These are phyloP conservation scores for Triticum timopheevii DNA, from an alignment of 176 grass and related monocot species.

Conservation along the genomic window DNA sequence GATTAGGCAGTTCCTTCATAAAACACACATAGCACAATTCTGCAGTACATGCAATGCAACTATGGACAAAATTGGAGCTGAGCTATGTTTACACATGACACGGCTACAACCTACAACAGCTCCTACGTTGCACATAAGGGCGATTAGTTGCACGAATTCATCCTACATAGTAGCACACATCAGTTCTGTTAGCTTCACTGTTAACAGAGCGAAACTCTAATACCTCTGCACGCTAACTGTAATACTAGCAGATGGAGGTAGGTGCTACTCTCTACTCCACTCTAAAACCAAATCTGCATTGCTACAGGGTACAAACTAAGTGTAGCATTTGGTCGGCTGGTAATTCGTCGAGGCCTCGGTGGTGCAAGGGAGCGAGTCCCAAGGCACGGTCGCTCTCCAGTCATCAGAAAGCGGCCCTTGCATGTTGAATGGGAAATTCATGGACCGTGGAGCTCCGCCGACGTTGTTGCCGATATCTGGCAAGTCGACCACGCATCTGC, in stretches of 20 bases:
- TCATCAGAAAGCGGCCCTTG: conserved; percentile 61
- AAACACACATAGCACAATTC: neutral
- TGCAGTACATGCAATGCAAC: conserved; percentile 14
- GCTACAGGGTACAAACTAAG: conserved; percentile 27
- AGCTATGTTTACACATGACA: conserved; percentile 9
- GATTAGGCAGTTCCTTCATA: neutral
- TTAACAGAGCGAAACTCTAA: conserved; percentile 39
- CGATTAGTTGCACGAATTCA: conserved; percentile 7
- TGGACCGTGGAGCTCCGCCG: neutral
- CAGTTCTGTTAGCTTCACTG: conserved; percentile 62
- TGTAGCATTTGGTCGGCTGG: conserved; percentile 51
- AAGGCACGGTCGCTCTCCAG: conserved; percentile 64
- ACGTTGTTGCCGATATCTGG: conserved; percentile 21
- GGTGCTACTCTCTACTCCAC: conserved; percentile 10
- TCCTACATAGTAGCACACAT: conserved; percentile 7
- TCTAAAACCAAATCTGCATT: conserved; percentile 31
- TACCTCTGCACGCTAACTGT: conserved; percentile 53
- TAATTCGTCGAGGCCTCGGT: conserved; percentile 56
- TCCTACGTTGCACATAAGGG: conserved; percentile 23
- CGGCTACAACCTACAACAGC: neutral
- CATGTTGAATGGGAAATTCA: conserved; percentile 62
- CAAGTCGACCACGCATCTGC: conserved; percentile 29
- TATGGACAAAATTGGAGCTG: conserved; percentile 29
- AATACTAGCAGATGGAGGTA: conserved; percentile 56
- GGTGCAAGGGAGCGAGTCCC: conserved; percentile 65